phyloP scores from a whole-genome alignment of 1,139 yeast genomes.

The Protomyces pachydermus region DNA sequence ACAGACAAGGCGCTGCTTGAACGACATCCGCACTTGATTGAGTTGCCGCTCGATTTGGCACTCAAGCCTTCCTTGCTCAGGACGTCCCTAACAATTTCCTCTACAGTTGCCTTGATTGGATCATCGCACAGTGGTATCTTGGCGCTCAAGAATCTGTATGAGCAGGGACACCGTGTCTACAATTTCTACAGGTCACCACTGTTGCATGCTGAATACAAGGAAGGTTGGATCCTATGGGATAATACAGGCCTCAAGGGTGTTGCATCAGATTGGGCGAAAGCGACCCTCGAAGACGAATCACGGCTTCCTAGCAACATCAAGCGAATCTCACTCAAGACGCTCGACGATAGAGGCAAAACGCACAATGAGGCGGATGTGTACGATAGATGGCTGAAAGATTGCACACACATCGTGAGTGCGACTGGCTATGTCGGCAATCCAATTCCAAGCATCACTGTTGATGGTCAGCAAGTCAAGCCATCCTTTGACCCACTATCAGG shows the following conservation, averaged over 20 bases:
- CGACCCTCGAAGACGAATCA: neutral
- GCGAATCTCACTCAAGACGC: constrained; percentile 10
- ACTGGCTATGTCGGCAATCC: constrained; percentile 17
- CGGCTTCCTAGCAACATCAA: constrained; percentile 3
- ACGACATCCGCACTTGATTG: constrained; percentile 14
- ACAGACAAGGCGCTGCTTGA: constrained; percentile 1
- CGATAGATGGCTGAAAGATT: constrained; percentile 7
- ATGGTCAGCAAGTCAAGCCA: constrained; percentile 9
- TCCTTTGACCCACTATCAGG: constrained; percentile 18
- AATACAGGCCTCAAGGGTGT: constrained; percentile 25
- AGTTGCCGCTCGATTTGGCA: constrained; percentile 8
- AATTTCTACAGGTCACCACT: constrained; percentile 22
- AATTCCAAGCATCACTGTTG: neutral
- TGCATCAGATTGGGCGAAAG: constrained; percentile 23
- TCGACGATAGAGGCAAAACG: constrained; percentile 1
- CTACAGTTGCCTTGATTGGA: constrained; percentile 19
- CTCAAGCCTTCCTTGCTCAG: constrained; percentile 14
- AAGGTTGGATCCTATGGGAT: constrained; percentile 26
- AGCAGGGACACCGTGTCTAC: constrained; percentile 8
- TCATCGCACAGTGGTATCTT: constrained; percentile 24
- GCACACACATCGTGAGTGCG: constrained; percentile 14
- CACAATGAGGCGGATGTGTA: constrained; percentile 8
- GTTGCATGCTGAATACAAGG: constrained; percentile 17
- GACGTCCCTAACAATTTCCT: neutral
- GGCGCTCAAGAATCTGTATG: constrained; percentile 25